Evolutionary conservation across 2,329 filamentous ascomycete genomes (phyloP).

Genomic region (Paraphaeosphaeria sporulosa): DNA sequence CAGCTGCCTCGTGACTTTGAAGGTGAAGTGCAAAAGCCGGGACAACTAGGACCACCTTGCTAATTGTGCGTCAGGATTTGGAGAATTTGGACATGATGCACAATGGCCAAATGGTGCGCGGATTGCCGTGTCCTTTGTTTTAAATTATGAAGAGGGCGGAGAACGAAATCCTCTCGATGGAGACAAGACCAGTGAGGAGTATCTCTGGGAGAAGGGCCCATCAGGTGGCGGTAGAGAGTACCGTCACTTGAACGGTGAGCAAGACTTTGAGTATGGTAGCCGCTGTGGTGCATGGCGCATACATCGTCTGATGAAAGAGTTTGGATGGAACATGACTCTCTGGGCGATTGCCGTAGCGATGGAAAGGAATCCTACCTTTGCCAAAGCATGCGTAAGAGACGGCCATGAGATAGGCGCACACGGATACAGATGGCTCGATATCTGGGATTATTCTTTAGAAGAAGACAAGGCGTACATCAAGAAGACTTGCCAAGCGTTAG

Average conservation of each 20-base stretch:
- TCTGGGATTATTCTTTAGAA: slow-evolving; percentile 54
- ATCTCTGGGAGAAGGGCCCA: slow-evolving; percentile 47
- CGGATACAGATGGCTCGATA: slow-evolving; percentile 59
- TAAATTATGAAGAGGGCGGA: slow-evolving; percentile 33
- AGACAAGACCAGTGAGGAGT: slow-evolving; percentile 35
- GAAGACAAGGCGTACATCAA: slow-evolving; percentile 57
- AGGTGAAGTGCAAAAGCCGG: slow-evolving; percentile 21
- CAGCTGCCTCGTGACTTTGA: slow-evolving; percentile 51
- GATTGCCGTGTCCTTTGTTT: slow-evolving; percentile 41
- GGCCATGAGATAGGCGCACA: slow-evolving; percentile 59
- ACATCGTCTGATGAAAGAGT: slow-evolving; percentile 56
- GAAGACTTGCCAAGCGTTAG: slow-evolving; percentile 45
- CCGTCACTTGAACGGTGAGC: slow-evolving; percentile 55
- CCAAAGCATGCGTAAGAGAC: slow-evolving; percentile 53
- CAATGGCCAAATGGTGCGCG: slow-evolving; percentile 44
- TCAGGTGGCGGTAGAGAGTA: slow-evolving; percentile 32
- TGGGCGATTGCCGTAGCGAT: slow-evolving; percentile 58
- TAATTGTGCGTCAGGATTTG: slow-evolving; percentile 19
- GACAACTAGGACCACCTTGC: background rate
- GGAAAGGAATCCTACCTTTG: slow-evolving; percentile 57
- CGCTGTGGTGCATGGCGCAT: slow-evolving; percentile 58
- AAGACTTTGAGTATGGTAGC: slow-evolving; percentile 58
- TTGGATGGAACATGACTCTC: slow-evolving; percentile 57
- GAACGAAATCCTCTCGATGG: slow-evolving; percentile 26
- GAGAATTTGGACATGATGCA: slow-evolving; percentile 40